Evolutionary conservation across 495 filamentous ascomycete genomes (phyloP).

Genomic region (Neurospora cerealis): DNA sequence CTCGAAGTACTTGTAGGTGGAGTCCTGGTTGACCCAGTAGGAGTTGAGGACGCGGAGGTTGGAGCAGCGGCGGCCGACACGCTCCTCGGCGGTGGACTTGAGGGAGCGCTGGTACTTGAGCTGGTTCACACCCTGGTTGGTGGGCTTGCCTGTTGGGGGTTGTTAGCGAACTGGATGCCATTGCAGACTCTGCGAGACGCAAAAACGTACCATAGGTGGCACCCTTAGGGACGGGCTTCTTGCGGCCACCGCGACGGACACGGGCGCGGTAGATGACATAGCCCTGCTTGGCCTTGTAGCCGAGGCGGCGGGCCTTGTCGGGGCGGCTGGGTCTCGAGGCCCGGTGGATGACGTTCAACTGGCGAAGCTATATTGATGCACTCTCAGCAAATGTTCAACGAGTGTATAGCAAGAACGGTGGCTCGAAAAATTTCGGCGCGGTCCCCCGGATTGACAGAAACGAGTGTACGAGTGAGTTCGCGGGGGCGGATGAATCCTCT

Average conservation of each 20-base stretch:
- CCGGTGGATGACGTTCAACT: constrained; percentile 98
- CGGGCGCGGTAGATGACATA: constrained; percentile 99
- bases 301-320: constrained; percentile 98
- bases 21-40: constrained; percentile 99
- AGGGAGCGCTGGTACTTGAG: constrained; percentile 99
- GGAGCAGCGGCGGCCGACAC: constrained; percentile 96
- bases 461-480: background rate
- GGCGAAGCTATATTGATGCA: constrained; percentile 98
- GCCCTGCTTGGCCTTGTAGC: constrained; percentile 99
- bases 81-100: constrained; percentile 94
- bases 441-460: background rate
- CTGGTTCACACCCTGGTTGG: constrained; percentile 99
- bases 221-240: constrained; percentile 92
- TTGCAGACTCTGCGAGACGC: background rate
- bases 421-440: background rate
- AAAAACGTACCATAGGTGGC: constrained; percentile 81
- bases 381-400: constrained; percentile 99
- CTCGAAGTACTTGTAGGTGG: constrained; percentile 99
- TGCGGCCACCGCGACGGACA: constrained; percentile 94
- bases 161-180: constrained; percentile 11
- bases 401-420: constrained; percentile 78
- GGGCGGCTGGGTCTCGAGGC: constrained; percentile 96
- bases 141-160: constrained; percentile 73
- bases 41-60: constrained; percentile 99
- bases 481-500: background rate